Evolutionary conservation across 768 basidiomycete species (phyloP), one percentile per base, ranked within the genome.

Genomic region (Lactifluus volemus): DNA sequence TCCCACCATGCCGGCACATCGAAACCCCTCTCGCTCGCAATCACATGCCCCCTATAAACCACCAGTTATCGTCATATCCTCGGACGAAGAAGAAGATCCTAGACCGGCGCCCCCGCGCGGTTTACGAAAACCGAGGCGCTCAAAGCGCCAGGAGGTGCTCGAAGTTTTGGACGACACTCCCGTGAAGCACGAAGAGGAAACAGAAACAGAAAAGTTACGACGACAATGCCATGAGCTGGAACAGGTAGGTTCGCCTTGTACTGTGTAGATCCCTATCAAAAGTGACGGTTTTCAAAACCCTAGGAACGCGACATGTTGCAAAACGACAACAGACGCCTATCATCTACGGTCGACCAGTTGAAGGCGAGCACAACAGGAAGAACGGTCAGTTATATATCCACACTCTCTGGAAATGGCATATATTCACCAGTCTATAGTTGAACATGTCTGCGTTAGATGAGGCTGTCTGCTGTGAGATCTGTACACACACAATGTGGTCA

Each of bases 381-480:
- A 8, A 52, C 52, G 5, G 63, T 61, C 42, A 55, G 63, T 51
- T 25, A 25, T 25, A 3, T 30, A 54, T 19, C 15, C 19, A n/a
- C 29, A 15, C 36, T 12, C 14, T 39, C 32, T 2, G 19, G 29
- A 2, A 5, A 48, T 25, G 21, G 38, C 10, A 7, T 17, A 17
- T 54, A 29, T 49, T 61, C 14, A 52, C 42, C 8, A 30, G 34
- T 14, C 25, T 9, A 17, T 17, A 66, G 61, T 36, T 58, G 53
- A 66, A 32, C 14, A n/a, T 60, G 4, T 63, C 63, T 2, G 39
- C 63, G 0, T 61, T 89, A 0, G 81, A 82, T 34, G 86, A 88
- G 29, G 67, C 76, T 49, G 69, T 82, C 12, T 76, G 72, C 45
- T 90, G 88, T 67, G 85, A 85, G 60, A 80, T 90, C 45, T 90